Percentiles rank a stretch among this genome's conserved stretches.
phyloP scores from a whole-genome alignment of 176 grass and related monocot species.

The Cenchrus purpureus region DNA sequence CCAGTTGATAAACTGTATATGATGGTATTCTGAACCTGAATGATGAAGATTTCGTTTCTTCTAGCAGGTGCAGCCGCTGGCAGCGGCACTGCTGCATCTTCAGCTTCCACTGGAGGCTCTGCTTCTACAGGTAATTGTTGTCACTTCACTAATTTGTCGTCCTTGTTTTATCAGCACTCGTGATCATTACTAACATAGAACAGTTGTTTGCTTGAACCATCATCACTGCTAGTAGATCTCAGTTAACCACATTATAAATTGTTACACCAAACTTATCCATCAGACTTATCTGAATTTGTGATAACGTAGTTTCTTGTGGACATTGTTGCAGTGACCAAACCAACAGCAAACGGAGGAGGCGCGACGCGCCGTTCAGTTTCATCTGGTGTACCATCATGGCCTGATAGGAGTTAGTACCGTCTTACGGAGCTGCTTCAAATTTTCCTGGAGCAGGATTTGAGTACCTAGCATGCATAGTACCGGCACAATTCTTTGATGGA shows the following conservation, averaged over 20 bases:
- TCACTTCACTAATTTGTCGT: neutral
- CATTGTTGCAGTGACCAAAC: slow-evolving; percentile 40
- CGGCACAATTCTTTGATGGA: slow-evolving; percentile 3
- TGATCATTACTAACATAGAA: neutral
- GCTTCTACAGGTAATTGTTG: slow-evolving; percentile 37
- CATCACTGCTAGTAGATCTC: neutral
- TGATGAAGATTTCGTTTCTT: neutral
- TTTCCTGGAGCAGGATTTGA: neutral
- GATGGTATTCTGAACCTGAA: neutral
- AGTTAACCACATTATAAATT: neutral
- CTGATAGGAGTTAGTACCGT: neutral
- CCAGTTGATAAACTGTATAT: too few relatives aligned
- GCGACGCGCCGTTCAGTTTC: slow-evolving; percentile 2
- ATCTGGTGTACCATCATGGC: slow-evolving; percentile 21
- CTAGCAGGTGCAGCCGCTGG: slow-evolving; percentile 18
- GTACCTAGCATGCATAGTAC: neutral
- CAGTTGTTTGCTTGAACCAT: neutral
- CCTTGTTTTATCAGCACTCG: too few relatives aligned
- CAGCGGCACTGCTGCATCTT: slow-evolving; percentile 36
- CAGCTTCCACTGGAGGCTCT: slow-evolving; percentile 34
- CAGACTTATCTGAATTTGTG: neutral
- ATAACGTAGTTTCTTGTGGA: neutral
- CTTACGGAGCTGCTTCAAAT: neutral
- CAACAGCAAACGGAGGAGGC: slow-evolving; percentile 10
- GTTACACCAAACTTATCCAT: neutral